A percentile compares a stretch with the other conserved stretches of the same genome.
phyloP scores from a whole-genome alignment of 495 filamentous ascomycete genomes.

The Aspergillus leporis region DNA sequence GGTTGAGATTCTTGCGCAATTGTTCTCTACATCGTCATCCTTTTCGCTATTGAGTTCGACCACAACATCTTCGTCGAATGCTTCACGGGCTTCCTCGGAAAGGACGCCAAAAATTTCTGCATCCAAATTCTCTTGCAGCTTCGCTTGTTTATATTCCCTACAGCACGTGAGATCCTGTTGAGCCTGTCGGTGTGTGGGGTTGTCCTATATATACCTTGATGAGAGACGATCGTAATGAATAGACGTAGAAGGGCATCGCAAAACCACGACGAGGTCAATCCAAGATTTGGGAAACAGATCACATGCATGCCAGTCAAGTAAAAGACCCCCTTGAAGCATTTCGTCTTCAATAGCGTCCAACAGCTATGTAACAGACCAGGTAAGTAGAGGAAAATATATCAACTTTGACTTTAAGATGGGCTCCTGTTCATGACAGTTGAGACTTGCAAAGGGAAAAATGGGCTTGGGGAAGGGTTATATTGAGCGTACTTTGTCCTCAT shows the following conservation, averaged over 20 bases:
- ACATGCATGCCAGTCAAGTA: constrained; percentile 98
- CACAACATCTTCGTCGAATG: constrained; percentile 84
- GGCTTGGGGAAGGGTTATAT: constrained; percentile 2
- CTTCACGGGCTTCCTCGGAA: constrained; percentile 82
- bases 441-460: constrained; percentile 1
- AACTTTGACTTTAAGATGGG: background rate
- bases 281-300: constrained; percentile 92
- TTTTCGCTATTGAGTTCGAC: constrained; percentile 86
- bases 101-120: constrained; percentile 97
- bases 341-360: constrained; percentile 88
- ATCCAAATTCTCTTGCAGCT: constrained; percentile 95
- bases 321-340: constrained; percentile 74
- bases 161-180: constrained; percentile 8
- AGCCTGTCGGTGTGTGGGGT: background rate
- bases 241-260: constrained; percentile 71
- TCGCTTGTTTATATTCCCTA: constrained; percentile 77
- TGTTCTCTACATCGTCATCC: constrained; percentile 80
- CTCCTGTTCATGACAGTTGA: background rate
- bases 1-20: constrained; percentile 76
- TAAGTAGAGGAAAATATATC: constrained; percentile 15
- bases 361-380: constrained; percentile 51
- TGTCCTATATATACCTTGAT: constrained; percentile 52
- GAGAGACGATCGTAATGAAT: constrained; percentile 83
- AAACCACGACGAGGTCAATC: constrained; percentile 93
- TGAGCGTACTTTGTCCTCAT: constrained; percentile 84